Conservation (phyloP, 805 yeast genomes). For the Candida insectorum region DNA sequence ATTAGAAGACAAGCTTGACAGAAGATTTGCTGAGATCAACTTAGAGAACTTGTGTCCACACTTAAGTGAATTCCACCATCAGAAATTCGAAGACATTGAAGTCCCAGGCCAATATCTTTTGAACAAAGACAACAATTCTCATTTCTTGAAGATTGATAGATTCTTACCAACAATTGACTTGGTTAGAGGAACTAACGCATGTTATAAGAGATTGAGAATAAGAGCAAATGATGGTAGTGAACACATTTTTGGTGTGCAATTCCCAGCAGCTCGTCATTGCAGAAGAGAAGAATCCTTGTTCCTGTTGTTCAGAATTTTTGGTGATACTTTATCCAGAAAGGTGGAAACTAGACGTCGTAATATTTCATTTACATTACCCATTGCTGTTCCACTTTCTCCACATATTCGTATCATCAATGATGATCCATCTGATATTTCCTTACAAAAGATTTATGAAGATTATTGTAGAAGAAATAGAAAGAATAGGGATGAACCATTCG, state of each 20-base stretch:
- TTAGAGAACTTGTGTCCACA: constrained; percentile 92
- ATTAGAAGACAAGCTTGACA: constrained; percentile 85
- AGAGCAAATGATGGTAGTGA: constrained; percentile 91
- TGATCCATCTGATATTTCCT: constrained; percentile 68
- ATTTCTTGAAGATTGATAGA: constrained; percentile 89
- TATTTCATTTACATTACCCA: constrained; percentile 80
- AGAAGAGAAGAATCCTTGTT: constrained; percentile 93
- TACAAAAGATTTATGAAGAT: constrained; percentile 84
- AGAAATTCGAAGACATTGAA: constrained; percentile 95
- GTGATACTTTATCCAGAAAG: constrained; percentile 71
- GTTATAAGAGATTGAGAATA: constrained; percentile 83
- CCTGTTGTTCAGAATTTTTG: constrained; percentile 87
- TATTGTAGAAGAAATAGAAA: constrained; percentile 71
- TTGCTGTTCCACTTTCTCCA: constrained; percentile 91
- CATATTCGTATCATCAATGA: constrained; percentile 88
- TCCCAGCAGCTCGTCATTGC: constrained; percentile 96
- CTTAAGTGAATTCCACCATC: constrained; percentile 95
- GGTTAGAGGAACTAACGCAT: constrained; percentile 85
- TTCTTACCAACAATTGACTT: constrained; percentile 86
- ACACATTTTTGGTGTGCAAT: constrained; percentile 93
- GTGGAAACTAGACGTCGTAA: constrained; percentile 87
- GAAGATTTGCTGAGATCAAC: constrained; percentile 75
- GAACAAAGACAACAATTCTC: constrained; percentile 84
- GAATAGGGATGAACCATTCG: constrained; percentile 85
- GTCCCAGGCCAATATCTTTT: constrained; percentile 94